Base-by-base conservation (phyloP, 768 basidiomycete species). In the Coprinopsis sp. region DNA sequence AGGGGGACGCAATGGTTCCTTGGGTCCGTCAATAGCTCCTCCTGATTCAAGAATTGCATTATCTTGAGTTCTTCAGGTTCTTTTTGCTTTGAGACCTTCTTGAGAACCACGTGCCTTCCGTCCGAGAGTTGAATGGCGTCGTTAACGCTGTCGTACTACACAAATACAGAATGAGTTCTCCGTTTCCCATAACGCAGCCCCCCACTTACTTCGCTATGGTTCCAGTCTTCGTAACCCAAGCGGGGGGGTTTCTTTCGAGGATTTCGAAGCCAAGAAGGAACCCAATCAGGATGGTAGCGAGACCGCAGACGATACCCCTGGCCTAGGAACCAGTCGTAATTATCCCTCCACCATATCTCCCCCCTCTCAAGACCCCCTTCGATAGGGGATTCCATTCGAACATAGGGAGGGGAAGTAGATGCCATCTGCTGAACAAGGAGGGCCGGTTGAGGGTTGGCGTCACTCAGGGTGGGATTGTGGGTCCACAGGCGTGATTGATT, bases 221-320 rank as follows among this genome's bases (percentile, higher is more conserved):
- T n/a, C n/a, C n/a, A n/a, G n/a, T n/a, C n/a, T n/a, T n/a, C n/a
- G n/a, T n/a, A n/a, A n/a, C n/a, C n/a, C n/a, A n/a, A n/a, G n/a
- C n/a, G n/a, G n/a, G n/a, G n/a, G n/a, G n/a, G n/a, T n/a, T n/a
- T n/a, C n/a, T n/a, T n/a, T n/a, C n/a, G n/a, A n/a, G n/a, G n/a
- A n/a, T n/a, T n/a, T n/a, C n/a, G n/a, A n/a, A n/a, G n/a, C 70
- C 70, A 71, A 1, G 66, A 70, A 1, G 65, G 63, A 6, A 54
- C 47, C 68, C 68, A 69, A 23, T 55, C 58, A 0, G 58, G 67
- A 29, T 21, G 38, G 43, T 63, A 69, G 1, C 70, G 57, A 1
- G 63, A 54, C 2, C 64, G 63, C 3, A 72, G 58, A 8, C 51
- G 37, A 46, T 70, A 71, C 14, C 68, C 64, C 27, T 51, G 51